Evolutionary conservation across 192 early-diverging fungal species (phyloP).

Genomic region (Cetraspora pellucida): DNA sequence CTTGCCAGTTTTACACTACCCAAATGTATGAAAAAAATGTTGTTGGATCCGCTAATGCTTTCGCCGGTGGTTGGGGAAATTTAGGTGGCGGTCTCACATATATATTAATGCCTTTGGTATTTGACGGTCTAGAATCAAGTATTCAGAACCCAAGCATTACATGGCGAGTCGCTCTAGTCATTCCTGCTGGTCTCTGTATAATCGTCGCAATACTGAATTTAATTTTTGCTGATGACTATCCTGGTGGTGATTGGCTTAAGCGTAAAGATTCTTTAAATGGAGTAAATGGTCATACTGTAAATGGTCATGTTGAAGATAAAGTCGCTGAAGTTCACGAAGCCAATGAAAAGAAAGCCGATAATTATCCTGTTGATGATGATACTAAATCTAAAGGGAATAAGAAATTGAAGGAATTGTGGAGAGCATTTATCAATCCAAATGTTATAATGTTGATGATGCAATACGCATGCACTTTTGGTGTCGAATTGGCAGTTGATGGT

Average conservation of each 20-base stretch:
- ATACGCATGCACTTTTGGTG: conserved; percentile 67
- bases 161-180: conserved; percentile 53
- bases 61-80: conserved; percentile 72
- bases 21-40: conserved; percentile 56
- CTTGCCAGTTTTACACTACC: conserved; percentile 73
- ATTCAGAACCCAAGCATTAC: conserved; percentile 40
- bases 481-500: conserved; percentile 64
- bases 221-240: conserved; percentile 50
- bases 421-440: conserved; percentile 38
- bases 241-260: conserved; percentile 42
- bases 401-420: neutral
- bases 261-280: conserved; percentile 20
- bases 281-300: no score
- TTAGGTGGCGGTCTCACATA: conserved; percentile 67
- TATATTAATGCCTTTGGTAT: conserved; percentile 62
- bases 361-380: conserved; percentile 39
- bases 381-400: neutral
- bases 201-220: conserved; percentile 38
- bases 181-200: conserved; percentile 43
- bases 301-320: conserved; percentile 9
- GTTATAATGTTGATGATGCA: conserved; percentile 56
- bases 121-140: conserved; percentile 40
- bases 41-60: conserved; percentile 69
- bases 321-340: conserved; percentile 37
- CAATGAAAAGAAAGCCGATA: conserved; percentile 42